These are phyloP conservation scores for Trichoderma asperellum DNA, from an alignment of 2,329 filamentous ascomycete genomes.

Conservation along the genomic window DNA sequence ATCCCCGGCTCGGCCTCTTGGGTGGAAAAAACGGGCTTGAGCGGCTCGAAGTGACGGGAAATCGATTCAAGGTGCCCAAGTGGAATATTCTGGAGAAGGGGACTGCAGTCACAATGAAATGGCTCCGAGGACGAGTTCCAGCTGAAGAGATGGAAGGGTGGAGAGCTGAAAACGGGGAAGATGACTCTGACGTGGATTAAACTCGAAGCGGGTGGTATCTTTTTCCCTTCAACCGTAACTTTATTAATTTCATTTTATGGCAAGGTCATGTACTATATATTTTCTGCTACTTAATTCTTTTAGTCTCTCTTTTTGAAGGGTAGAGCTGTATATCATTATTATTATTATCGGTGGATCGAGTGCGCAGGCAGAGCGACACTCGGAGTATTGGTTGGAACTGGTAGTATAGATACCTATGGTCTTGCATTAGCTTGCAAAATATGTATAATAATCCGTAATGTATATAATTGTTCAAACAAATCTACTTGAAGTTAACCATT, in stretches of 20 bases:
- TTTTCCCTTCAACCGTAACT: not conserved
- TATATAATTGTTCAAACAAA: not conserved
- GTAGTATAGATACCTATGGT: conserved; percentile 8
- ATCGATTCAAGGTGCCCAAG: conserved; percentile 84
- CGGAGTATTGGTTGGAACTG: conserved; percentile 11
- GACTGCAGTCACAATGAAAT: conserved; percentile 80
- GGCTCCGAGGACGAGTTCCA: conserved; percentile 77
- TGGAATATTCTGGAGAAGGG: conserved; percentile 84
- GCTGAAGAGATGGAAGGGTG: conserved; percentile 62
- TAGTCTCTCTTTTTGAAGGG: not conserved
- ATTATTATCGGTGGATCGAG: not conserved
- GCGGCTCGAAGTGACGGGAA: conserved; percentile 78
- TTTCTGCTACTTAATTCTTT: conserved; percentile 19
- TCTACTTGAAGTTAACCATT: not conserved
- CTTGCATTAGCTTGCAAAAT: not conserved
- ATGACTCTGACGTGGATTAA: conserved; percentile 36
- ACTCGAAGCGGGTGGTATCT: not conserved
- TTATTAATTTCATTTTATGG: not conserved
- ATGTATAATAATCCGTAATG: conserved; percentile 14
- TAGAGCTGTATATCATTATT: conserved; percentile 14
- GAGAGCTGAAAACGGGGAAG: conserved; percentile 52
- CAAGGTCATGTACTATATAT: conserved; percentile 8
- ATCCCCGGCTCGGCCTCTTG: conserved; percentile 78
- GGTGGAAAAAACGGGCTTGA: conserved; percentile 64
- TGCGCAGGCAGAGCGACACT: not conserved